Evolutionary conservation across 2,329 filamentous ascomycete genomes (phyloP).

Genomic region (Aspergillus pseudoterreus): DNA sequence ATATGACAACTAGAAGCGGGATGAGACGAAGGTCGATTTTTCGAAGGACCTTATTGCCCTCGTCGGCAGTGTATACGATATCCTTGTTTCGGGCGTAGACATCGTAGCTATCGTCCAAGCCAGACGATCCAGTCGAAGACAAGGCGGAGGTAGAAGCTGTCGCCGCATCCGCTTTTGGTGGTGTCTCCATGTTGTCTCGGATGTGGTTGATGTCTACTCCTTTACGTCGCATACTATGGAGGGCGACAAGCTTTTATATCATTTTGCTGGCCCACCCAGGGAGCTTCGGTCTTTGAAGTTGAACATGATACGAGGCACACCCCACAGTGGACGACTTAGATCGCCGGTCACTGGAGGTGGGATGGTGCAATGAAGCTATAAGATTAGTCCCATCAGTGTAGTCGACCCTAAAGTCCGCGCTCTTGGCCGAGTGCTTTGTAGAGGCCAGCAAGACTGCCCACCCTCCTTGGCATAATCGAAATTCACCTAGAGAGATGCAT

Average conservation of each 20-base stretch:
- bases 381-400: not conserved
- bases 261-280: too few relatives aligned
- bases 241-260: too few relatives aligned
- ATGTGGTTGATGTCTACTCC: too few relatives aligned
- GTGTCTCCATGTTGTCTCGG: not conserved
- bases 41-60: constrained; percentile 39
- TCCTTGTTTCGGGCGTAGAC: constrained; percentile 28
- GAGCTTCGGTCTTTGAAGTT: too few relatives aligned
- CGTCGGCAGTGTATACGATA: constrained; percentile 19
- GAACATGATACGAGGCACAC: too few relatives aligned
- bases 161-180: constrained; percentile 11
- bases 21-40: constrained; percentile 57
- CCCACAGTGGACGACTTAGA: not conserved
- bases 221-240: too few relatives aligned
- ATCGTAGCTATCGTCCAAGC: constrained; percentile 37
- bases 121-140: constrained; percentile 11
- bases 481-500: too few relatives aligned
- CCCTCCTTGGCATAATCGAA: not conserved
- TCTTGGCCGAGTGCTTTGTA: not conserved
- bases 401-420: not conserved
- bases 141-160: constrained; percentile 7
- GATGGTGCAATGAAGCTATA: not conserved
- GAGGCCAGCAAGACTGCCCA: not conserved
- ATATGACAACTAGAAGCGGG: constrained; percentile 55
- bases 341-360: too few relatives aligned